phyloP scores from a whole-genome alignment of 1,139 yeast species.

The Casaregolazyma suthepensis region DNA sequence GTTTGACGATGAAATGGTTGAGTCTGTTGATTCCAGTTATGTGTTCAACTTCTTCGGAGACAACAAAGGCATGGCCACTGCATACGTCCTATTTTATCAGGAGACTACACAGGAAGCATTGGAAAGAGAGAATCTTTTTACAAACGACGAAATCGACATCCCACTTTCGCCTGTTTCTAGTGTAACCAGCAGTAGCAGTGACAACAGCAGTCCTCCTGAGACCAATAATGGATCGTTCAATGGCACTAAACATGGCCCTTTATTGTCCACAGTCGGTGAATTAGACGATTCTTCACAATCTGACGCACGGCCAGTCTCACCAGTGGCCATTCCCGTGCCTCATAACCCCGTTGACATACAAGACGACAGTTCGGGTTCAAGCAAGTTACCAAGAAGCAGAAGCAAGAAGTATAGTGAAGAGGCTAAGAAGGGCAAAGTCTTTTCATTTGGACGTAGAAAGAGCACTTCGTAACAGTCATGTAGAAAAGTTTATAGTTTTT shows the following conservation, averaged over 20 bases:
- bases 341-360: not conserved
- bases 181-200: not conserved
- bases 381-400: slow-evolving; percentile 2
- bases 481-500: not conserved
- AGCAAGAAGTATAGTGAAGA: slow-evolving; percentile 5
- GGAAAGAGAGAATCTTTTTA: slow-evolving; percentile 25
- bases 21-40: slow-evolving; percentile 73
- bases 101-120: slow-evolving; percentile 28
- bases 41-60: slow-evolving; percentile 88
- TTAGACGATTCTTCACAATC: not conserved
- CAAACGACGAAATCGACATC: slow-evolving; percentile 15
- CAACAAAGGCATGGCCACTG: slow-evolving; percentile 83
- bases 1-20: slow-evolving; percentile 94
- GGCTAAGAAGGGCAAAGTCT: slow-evolving; percentile 1
- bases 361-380: not conserved
- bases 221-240: slow-evolving; percentile 1
- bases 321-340: not conserved
- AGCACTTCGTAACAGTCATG: not conserved
- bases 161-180: not conserved
- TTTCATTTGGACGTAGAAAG: slow-evolving; percentile 7
- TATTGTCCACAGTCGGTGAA: not conserved
- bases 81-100: slow-evolving; percentile 78
- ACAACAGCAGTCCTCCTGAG: slow-evolving; percentile 6
- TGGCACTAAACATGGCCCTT: not conserved
- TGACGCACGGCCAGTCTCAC: not conserved